These are phyloP conservation scores for Penicillium salamii DNA, from an alignment of 495 filamentous ascomycete genomes.

Conservation along the genomic window DNA sequence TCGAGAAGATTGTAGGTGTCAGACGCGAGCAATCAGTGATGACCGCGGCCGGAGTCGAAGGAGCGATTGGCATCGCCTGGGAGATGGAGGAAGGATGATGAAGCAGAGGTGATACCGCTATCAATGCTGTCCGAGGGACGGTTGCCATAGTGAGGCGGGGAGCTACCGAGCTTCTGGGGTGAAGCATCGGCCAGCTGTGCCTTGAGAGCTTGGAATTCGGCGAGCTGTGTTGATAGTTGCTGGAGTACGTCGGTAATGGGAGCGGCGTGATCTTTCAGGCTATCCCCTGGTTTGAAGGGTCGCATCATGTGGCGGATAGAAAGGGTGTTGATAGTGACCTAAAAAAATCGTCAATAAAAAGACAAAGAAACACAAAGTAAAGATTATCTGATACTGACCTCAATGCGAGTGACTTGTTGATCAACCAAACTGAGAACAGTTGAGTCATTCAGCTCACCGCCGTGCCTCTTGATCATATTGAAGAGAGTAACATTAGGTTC, in stretches of 20 bases:
- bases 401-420: slow-evolving; percentile 90
- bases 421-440: slow-evolving; percentile 85
- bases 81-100: slow-evolving; percentile 32
- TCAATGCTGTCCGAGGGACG: slow-evolving; percentile 17
- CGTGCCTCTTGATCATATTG: slow-evolving; percentile 77
- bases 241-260: slow-evolving; percentile 51
- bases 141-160: slow-evolving; percentile 9
- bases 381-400: slow-evolving; percentile 56
- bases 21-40: slow-evolving; percentile 6
- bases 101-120: slow-evolving; percentile 25
- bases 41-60: slow-evolving; percentile 13
- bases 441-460: slow-evolving; percentile 82
- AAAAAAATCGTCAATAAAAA: slow-evolving; percentile 11
- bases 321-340: slow-evolving; percentile 66
- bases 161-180: slow-evolving; percentile 26
- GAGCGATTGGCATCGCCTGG: slow-evolving; percentile 18
- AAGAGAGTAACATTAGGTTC: slow-evolving; percentile 76
- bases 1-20: slow-evolving; percentile 9
- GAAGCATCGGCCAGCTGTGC: slow-evolving; percentile 39
- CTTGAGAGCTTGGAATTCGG: slow-evolving; percentile 50
- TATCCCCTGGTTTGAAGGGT: slow-evolving; percentile 46
- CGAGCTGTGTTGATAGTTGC: slow-evolving; percentile 46
- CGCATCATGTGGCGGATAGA: slow-evolving; percentile 61
- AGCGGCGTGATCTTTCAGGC: slow-evolving; percentile 47
- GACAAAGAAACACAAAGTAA: neutral